These are phyloP conservation scores for Rhodotorula toruloides DNA, from an alignment of 768 basidiomycete species.

Conservation along the genomic window DNA sequence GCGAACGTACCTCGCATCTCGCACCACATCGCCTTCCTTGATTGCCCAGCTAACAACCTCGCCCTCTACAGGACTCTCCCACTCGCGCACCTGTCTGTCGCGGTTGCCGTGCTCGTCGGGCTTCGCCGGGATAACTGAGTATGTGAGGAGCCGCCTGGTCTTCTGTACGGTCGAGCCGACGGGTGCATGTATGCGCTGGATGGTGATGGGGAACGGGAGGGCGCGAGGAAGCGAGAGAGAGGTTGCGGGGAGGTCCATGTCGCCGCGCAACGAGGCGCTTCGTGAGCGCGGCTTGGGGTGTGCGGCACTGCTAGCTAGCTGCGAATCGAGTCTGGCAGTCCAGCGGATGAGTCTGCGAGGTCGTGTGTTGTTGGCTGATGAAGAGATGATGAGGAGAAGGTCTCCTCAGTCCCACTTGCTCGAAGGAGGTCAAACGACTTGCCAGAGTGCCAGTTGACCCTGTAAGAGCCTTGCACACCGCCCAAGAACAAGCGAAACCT, in stretches of 20 bases:
- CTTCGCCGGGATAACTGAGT: conserved; percentile 55
- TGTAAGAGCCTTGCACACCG: too few species aligned
- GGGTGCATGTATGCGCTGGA: conserved; percentile 62
- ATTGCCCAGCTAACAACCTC: conserved; percentile 67
- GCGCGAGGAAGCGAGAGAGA: conserved; percentile 66
- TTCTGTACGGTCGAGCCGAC: conserved; percentile 55
- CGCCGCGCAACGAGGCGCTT: too few species aligned
- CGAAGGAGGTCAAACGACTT: too few species aligned
- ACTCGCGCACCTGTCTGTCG: conserved; percentile 76
- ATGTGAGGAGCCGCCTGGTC: conserved; percentile 68
- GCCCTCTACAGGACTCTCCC: conserved; percentile 85
- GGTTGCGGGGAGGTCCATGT: conserved; percentile 48
- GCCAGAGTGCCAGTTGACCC: too few species aligned
- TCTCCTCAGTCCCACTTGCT: too few species aligned
- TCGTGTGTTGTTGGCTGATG: too few species aligned
- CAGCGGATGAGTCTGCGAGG: too few species aligned
- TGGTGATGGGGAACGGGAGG: conserved; percentile 81
- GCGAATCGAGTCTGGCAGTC: too few species aligned
- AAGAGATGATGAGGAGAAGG: too few species aligned
- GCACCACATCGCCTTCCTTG: conserved; percentile 36
- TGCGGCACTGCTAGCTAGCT: too few species aligned
- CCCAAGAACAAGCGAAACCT: too few species aligned
- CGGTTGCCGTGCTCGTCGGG: conserved; percentile 33
- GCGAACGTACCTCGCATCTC: neutral
- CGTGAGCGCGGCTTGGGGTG: too few species aligned